Evolutionary conservation across 2,329 filamentous ascomycete genomes (phyloP).

Genomic region (Stemphylium lycopersici): DNA sequence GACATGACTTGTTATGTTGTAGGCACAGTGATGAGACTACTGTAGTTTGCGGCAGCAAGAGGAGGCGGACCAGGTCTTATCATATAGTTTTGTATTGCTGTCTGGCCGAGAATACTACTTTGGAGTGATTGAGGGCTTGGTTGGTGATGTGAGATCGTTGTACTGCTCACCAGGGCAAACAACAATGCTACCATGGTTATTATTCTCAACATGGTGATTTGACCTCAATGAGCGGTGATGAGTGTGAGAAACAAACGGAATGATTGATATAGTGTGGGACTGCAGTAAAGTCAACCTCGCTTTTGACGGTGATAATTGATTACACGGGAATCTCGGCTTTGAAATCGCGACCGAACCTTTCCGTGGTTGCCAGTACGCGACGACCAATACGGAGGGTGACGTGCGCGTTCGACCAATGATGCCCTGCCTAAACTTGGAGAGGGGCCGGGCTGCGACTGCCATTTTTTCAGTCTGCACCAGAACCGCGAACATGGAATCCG

Average conservation of each 20-base stretch:
- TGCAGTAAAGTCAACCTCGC: not conserved
- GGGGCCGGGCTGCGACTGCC: not conserved
- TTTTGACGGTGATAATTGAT: slow-evolving; percentile 2
- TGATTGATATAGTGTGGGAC: not conserved
- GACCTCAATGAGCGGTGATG: not conserved
- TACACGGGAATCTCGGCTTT: not conserved
- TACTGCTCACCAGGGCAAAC: not conserved
- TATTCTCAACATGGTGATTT: slow-evolving; percentile 4
- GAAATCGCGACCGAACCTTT: not conserved
- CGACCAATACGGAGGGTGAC: not conserved
- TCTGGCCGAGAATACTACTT: not conserved
- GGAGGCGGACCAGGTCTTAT: not conserved
- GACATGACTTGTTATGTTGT: not conserved
- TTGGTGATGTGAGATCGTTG: not conserved
- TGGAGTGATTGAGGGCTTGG: not conserved
- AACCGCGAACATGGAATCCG: no score
- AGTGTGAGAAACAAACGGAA: slow-evolving; percentile 1
- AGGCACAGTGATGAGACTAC: not conserved
- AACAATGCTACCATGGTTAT: not conserved
- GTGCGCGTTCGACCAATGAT: slow-evolving; percentile 18
- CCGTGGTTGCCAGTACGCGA: not conserved
- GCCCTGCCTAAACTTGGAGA: slow-evolving; percentile 1
- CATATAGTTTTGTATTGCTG: not conserved
- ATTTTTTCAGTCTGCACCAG: no score
- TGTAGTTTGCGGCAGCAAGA: not conserved